Evolutionary conservation across 1,284 basidiomycete genomes (phyloP), one percentile per base, ranked within the genome.

Genomic region (Ustilago loliicola): DNA sequence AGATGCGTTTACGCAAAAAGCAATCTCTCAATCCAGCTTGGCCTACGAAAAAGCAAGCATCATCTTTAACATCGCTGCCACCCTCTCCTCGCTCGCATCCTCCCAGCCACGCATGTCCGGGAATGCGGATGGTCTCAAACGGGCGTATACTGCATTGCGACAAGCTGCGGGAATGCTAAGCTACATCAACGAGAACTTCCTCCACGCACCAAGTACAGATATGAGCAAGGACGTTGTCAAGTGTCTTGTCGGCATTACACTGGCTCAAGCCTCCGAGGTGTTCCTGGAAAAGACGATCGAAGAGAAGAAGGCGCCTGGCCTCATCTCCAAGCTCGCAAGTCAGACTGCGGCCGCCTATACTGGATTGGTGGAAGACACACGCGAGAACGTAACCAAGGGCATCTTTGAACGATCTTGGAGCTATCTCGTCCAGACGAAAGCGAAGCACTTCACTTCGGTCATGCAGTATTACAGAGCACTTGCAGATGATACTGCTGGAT

Each of bases 161-260:
- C 92, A 94, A n/a, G 92, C 94, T 38, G 94, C 96, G 0, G 97
- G 97, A 25, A 97, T 99, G 94, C 91, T 98, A 82, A 94, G 92
- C 11, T 99, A 99, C 86, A 96, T 99, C 89, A 98, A 98, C 88
- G 96, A 99, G 87, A 99, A 99, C 89, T 99, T 99, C 87, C 88
- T 99, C 0, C 97, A 99, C 84, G 97, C 97, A 0, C 97, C 97
- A 0, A 96, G 94, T n/a, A 97, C 94, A 1, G 97, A 99, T 87
- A 90, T 99, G 62, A 93, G 93, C 85, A 90, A 94, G 30, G 96
- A 98, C 66, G 94, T 99, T 57, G 91, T 99, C 89, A 96, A 96
- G 87, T 93, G 96, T 75, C 89, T 98, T 34, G 92, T 95, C 17
- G 91, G 91, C 25, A 82, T 97, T 76, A 93, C 94, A 86, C 89